These are phyloP conservation scores for Sugiyamaella mastotermitis DNA, from an alignment of 805 yeast species.

Conservation along the genomic window DNA sequence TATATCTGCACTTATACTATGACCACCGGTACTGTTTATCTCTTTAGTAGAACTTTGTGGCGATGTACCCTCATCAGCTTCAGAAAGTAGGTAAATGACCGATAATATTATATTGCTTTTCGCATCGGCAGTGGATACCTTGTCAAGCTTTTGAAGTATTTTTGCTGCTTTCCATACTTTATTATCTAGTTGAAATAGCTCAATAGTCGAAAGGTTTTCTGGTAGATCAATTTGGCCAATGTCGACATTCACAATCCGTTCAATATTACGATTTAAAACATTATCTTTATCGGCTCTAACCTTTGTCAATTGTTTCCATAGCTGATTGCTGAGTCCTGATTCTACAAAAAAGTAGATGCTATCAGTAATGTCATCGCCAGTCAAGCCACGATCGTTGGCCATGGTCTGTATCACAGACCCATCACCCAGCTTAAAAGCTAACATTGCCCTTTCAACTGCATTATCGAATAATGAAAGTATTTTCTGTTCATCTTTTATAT, in stretches of 20 bases:
- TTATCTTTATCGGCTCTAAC: slow-evolving; percentile 25
- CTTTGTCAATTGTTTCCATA: slow-evolving; percentile 49
- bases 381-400: slow-evolving; percentile 22
- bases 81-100: slow-evolving; percentile 49
- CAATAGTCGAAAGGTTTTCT: slow-evolving; percentile 20
- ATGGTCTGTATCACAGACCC: slow-evolving; percentile 20
- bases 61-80: slow-evolving; percentile 8
- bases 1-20: slow-evolving; percentile 70
- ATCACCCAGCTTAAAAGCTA: slow-evolving; percentile 31
- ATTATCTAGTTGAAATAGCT: slow-evolving; percentile 33
- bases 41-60: slow-evolving; percentile 7
- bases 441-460: slow-evolving; percentile 30
- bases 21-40: background rate
- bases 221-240: slow-evolving; percentile 40
- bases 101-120: slow-evolving; percentile 36
- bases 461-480: slow-evolving; percentile 27
- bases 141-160: slow-evolving; percentile 42
- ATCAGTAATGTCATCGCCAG: slow-evolving; percentile 36
- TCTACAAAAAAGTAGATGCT: slow-evolving; percentile 69
- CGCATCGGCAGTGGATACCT: slow-evolving; percentile 22
- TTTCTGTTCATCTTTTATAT: slow-evolving; percentile 26
- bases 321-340: slow-evolving; percentile 52
- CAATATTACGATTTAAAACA: slow-evolving; percentile 20
- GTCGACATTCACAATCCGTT: slow-evolving; percentile 30
- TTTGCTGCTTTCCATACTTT: slow-evolving; percentile 46